Base-by-base conservation (phyloP, 306 rosid species). In the Geum urbanum region DNA sequence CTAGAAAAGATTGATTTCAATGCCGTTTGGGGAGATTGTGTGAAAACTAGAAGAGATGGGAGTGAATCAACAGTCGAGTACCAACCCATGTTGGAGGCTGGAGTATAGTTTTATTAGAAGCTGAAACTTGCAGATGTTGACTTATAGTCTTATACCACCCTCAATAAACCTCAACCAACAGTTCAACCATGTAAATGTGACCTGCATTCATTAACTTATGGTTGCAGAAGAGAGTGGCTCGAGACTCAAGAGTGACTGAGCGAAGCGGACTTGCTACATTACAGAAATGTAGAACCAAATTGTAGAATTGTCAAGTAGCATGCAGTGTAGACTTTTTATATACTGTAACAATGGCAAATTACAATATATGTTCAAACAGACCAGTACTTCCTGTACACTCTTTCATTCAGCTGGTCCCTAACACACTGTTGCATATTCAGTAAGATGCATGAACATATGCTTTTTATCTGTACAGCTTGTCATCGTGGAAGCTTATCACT, bases 391-490 rank as follows among this genome's bases (percentile, higher is more conserved):
- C 48, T 66, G 52, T 63, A 71, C 62, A 60, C 37, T 55, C 67
- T 58, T 32, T 22, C 48, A 62, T 12, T 58, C 51, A 48, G 44
- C 52, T 60, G 49, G 44, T 35, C 50, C 13, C 48, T n/a, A 32
- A 15, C 43, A 4, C 4, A 32, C 37, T 1, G 37, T 3, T 49
- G 63, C 47, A 63, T 49, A 73, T 24, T 51, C 56, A 62, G 66
- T 45, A 41, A 22, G 40, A 63, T 53, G 73, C 61, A n/a, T 46
- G 52, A 13, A 2, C 63, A 39, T 51, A 52, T 39, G 64, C 52
- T 35, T 69, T 24, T 35, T 59, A 66, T 80, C 75, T 75, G 69
- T 60, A 77, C 82, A 72, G 67, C n/a, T 66, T 81, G 32, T 63
- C 69, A 73, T 27, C 48, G 19, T 54, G 48, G 66, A 14, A 56